A percentile compares a stretch with the other conserved stretches of the same genome.
These are phyloP conservation scores for Trichomonas vaginalis DNA, from an alignment of 208 protist genomes.

Conservation along the genomic window DNA sequence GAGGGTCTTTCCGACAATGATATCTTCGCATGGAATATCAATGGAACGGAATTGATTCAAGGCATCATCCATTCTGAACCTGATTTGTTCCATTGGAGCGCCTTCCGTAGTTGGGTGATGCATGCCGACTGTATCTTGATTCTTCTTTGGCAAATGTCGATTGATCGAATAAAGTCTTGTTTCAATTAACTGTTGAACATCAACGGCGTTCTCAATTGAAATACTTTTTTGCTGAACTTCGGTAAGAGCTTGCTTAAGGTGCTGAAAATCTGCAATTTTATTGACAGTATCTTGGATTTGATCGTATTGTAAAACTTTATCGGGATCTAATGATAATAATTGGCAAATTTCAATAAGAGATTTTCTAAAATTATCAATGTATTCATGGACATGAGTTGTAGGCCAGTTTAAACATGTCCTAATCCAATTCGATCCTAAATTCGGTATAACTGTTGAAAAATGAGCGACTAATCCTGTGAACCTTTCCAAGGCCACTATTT, in stretches of 20 bases:
- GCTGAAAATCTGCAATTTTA: not conserved
- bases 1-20: not conserved
- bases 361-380: not conserved
- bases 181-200: constrained; percentile 6
- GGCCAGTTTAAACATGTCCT: not conserved
- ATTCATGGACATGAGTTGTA: not conserved
- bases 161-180: not conserved
- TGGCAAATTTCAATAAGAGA: not conserved
- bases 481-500: not conserved
- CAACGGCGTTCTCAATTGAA: not conserved
- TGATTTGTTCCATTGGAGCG: not conserved
- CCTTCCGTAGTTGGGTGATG: not conserved
- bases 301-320: not conserved
- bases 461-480: not conserved
- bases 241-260: not conserved
- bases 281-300: not conserved
- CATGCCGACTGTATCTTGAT: too few species aligned
- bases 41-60: not conserved
- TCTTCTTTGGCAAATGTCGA: not conserved
- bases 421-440: not conserved
- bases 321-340: not conserved
- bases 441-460: not conserved
- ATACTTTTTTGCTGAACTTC: not conserved
- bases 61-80: not conserved
- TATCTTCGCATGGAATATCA: not conserved